Evolutionary conservation across 306 rosid species (phyloP).

Genomic region (Mimosa pudica): DNA sequence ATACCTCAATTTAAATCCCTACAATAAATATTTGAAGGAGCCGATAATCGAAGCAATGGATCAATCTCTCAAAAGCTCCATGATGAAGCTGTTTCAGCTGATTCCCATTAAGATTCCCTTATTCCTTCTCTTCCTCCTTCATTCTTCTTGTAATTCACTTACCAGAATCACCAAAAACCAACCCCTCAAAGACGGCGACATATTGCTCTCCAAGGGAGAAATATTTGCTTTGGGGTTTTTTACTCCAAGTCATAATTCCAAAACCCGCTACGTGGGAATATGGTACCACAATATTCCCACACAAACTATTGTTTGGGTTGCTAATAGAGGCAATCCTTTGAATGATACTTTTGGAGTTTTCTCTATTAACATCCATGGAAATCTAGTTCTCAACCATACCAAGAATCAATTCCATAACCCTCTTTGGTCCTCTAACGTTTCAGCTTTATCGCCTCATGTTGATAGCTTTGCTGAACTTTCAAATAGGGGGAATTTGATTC

Average conservation of each 20-base stretch:
- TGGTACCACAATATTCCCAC: conserved; percentile 55
- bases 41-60: too few relatives aligned
- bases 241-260: conserved; percentile 45
- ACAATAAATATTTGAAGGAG: too few relatives aligned
- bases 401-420: conserved; percentile 6
- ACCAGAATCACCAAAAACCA: background rate
- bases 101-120: background rate
- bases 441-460: background rate
- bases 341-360: conserved; percentile 38
- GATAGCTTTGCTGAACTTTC: background rate
- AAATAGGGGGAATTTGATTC: background rate
- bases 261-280: conserved; percentile 48
- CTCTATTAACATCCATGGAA: conserved; percentile 36
- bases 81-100: background rate
- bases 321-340: conserved; percentile 51
- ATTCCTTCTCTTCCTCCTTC: background rate
- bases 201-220: background rate
- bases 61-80: background rate
- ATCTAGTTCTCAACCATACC: conserved; percentile 35
- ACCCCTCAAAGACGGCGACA: background rate
- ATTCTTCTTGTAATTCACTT: background rate
- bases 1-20: too few relatives aligned
- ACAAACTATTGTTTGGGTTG: conserved; percentile 70
- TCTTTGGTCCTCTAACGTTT: conserved; percentile 31
- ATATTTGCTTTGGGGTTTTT: conserved; percentile 50